phyloP scores from a whole-genome alignment of 225 moss, liverwort and hornwort species.

The Polytrichum commune region DNA sequence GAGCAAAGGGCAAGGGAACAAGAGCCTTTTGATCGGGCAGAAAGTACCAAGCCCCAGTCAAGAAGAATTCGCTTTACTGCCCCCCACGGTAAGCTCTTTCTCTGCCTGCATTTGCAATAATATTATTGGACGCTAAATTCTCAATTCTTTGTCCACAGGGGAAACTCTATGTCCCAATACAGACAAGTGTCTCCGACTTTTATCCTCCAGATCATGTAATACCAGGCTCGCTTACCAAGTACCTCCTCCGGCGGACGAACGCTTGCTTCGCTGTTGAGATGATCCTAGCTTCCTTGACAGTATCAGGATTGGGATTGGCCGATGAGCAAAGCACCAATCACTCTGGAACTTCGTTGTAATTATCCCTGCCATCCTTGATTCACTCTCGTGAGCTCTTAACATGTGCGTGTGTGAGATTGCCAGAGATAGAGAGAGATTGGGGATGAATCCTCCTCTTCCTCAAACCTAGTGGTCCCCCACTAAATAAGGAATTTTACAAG shows the following conservation, averaged over 20 bases:
- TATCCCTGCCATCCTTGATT: conserved; percentile 36
- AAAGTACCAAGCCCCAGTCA: too few species aligned
- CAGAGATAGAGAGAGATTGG: background rate
- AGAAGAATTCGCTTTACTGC: background rate
- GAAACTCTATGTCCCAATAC: too few species aligned
- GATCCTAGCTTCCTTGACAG: conserved; percentile 64
- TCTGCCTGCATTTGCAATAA: too few species aligned
- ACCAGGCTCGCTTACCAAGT: conserved; percentile 19
- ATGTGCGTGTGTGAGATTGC: too few species aligned
- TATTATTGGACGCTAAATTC: too few species aligned
- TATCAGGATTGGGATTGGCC: conserved; percentile 53
- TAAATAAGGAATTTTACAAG: too few species aligned
- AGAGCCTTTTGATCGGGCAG: too few species aligned
- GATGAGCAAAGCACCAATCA: conserved; percentile 62
- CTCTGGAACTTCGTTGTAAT: conserved; percentile 42
- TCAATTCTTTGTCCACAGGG: too few species aligned
- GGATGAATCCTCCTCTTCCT: background rate
- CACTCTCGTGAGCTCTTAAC: background rate
- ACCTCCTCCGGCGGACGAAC: conserved; percentile 35
- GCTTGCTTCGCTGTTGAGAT: conserved; percentile 63
- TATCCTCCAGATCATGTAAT: background rate
- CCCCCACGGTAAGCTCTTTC: background rate
- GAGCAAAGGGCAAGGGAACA: background rate
- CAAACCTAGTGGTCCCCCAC: too few species aligned
- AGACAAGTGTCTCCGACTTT: too few species aligned